Evolutionary conservation across 495 filamentous ascomycete species (phyloP).

Genomic region (Haplographium delicatum): DNA sequence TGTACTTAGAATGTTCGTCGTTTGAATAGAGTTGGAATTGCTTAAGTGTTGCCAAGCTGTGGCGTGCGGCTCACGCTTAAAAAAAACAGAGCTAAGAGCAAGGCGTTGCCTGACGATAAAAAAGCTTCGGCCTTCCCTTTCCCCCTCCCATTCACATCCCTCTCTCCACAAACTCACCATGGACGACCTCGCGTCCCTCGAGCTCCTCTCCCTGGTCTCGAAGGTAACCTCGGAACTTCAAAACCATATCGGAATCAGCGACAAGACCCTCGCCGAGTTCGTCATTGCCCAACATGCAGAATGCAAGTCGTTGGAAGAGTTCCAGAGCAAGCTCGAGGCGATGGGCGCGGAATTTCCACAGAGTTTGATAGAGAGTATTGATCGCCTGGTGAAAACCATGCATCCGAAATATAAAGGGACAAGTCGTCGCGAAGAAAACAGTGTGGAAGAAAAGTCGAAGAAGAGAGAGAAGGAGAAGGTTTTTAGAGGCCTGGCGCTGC

Average conservation of each 20-base stretch:
- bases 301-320: conserved; percentile 61
- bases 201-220: conserved; percentile 87
- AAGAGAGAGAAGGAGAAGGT: conserved; percentile 64
- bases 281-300: conserved; percentile 84
- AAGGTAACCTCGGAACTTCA: conserved; percentile 91
- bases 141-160: background rate
- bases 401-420: conserved; percentile 74
- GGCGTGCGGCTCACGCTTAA: too few relatives aligned
- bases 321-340: conserved; percentile 62
- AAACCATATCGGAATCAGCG: conserved; percentile 87
- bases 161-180: conserved; percentile 39
- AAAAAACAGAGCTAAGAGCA: too few relatives aligned
- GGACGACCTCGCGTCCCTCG: conserved; percentile 86
- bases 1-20: too few relatives aligned
- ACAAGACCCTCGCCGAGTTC: conserved; percentile 94
- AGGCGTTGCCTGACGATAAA: too few relatives aligned
- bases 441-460: conserved; percentile 27
- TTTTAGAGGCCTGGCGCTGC: conserved; percentile 85
- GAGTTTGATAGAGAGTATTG: conserved; percentile 85
- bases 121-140: too few relatives aligned
- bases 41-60: too few relatives aligned
- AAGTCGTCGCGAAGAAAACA: conserved; percentile 31
- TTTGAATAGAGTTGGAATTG: too few relatives aligned
- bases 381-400: conserved; percentile 81
- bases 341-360: conserved; percentile 85